A percentile compares a stretch with the other conserved stretches of the same genome.
These are phyloP conservation scores for Teratosphaeria gauchensis DNA, from an alignment of 2,329 filamentous ascomycete genomes.

Conservation along the genomic window DNA sequence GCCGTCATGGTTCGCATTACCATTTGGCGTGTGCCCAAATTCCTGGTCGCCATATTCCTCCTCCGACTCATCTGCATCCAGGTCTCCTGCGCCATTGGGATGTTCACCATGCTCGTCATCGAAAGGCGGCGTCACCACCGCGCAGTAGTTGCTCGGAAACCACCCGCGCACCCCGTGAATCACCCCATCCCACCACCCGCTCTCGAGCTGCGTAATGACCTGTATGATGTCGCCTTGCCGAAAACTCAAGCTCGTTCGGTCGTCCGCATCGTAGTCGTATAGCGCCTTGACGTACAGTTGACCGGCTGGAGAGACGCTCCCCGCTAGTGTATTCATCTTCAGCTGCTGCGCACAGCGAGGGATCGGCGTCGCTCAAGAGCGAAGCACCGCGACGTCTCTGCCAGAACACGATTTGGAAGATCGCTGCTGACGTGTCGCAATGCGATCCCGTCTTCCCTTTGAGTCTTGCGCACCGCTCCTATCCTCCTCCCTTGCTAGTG, in stretches of 20 bases:
- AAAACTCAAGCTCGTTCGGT: slow-evolving; percentile 93
- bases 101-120: slow-evolving; percentile 56
- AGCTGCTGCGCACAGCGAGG: not conserved
- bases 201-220: slow-evolving; percentile 95
- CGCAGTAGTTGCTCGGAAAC: slow-evolving; percentile 99
- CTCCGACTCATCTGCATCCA: slow-evolving; percentile 47
- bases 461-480: not conserved
- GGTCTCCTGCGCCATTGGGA: slow-evolving; percentile 39
- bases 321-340: slow-evolving; percentile 43
- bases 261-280: slow-evolving; percentile 97
- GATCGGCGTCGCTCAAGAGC: not conserved
- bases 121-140: slow-evolving; percentile 67
- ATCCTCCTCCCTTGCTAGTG: not conserved
- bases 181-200: slow-evolving; percentile 98
- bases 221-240: slow-evolving; percentile 95
- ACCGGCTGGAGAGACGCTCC: slow-evolving; percentile 40
- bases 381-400: not conserved
- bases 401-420: not conserved
- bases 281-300: slow-evolving; percentile 85
- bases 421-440: not conserved
- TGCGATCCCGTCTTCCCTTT: not conserved
- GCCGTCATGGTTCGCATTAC: slow-evolving; percentile 49
- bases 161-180: slow-evolving; percentile 94
- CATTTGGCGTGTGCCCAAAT: slow-evolving; percentile 36
- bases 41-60: slow-evolving; percentile 53